Evolutionary conservation across 306 rosid species (phyloP), one percentile per base, ranked within the genome.

Genomic region (Astragalus membranaceus): DNA sequence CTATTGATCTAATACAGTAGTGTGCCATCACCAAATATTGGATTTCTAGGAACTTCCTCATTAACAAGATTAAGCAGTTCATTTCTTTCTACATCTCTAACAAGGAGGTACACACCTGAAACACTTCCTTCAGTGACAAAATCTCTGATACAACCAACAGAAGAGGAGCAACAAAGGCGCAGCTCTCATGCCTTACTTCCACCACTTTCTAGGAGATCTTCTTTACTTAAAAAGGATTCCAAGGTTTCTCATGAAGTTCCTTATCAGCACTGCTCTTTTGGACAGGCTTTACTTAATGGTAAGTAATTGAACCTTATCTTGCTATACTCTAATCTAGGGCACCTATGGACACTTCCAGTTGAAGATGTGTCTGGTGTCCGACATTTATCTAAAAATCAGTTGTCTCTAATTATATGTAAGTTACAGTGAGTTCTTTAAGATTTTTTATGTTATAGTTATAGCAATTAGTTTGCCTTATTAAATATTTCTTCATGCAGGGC

Each of bases 21-120:
- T 67, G 95, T 95, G 0, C 92, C 90, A 44, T 95, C 99, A 16
- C 97, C 97, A 55, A 76, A 84, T 53, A 84, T 93, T 67, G 98
- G 98, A 73, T 85, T 93, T 82, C 72, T 93, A 66, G 96, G 96
- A 60, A 88, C 96, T 57, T 75, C 97, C 26, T 46, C 98, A 23
- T 39, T 93, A 74, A 61, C 90, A n/a, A 88, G 96, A 85, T 69
- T 95, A 39, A 88, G 99, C 72, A 89, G 99, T 65, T 95, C 99
- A 0, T 95, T 86, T 78, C 90, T 94, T 12, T 90, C 97, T 32
- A 72, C 99, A 23, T 87, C 99, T 42, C 74, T 95, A 43, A 91
- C 99, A 65, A 95, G 92, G 75, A 91, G 99, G 81, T 80, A 88
- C 91, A 91, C 99, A 65, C 99, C 97, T 10, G 99, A 95, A 77